These are phyloP conservation scores for Coemansia guatemalensis DNA, from an alignment of 192 early-diverging fungal species.

Conservation along the genomic window DNA sequence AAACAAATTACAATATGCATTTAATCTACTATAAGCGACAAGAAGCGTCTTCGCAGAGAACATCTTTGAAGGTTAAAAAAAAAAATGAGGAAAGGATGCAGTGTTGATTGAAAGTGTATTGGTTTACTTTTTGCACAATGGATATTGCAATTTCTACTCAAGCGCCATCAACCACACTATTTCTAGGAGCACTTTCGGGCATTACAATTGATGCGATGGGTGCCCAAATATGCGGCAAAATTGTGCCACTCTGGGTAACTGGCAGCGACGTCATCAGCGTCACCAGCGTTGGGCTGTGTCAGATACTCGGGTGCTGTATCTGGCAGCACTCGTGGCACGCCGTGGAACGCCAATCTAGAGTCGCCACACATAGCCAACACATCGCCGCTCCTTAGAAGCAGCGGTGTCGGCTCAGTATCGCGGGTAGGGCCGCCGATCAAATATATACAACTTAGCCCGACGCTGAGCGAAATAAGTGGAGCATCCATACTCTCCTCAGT, in stretches of 20 bases:
- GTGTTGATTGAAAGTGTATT: not conserved
- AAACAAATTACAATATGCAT: not conserved
- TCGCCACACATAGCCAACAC: slow-evolving; percentile 84
- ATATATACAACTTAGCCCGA: slow-evolving; percentile 65
- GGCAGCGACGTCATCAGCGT: slow-evolving; percentile 16
- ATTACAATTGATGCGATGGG: slow-evolving; percentile 87
- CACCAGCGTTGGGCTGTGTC: slow-evolving; percentile 14
- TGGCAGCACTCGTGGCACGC: slow-evolving; percentile 80
- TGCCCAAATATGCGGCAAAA: slow-evolving; percentile 66
- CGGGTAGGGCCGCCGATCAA: slow-evolving; percentile 75
- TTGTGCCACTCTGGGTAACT: slow-evolving; percentile 63
- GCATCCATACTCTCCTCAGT: slow-evolving; percentile 85
- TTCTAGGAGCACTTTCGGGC: slow-evolving; percentile 68
- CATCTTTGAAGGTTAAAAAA: not conserved
- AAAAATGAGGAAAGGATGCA: not conserved
- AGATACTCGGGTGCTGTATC: slow-evolving; percentile 69
- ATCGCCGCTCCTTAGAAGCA: slow-evolving; percentile 85
- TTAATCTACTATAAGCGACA: not conserved
- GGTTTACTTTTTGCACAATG: not conserved
- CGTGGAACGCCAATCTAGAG: slow-evolving; percentile 77
- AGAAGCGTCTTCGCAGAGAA: not conserved
- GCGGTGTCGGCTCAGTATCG: slow-evolving; percentile 66
- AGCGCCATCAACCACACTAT: not conserved
- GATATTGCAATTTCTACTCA: slow-evolving; percentile 8
- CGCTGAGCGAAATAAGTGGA: slow-evolving; percentile 76